Evolutionary conservation across 1,139 yeast genomes (phyloP).

Genomic region (Kurtzmaniella quercitrusa): DNA sequence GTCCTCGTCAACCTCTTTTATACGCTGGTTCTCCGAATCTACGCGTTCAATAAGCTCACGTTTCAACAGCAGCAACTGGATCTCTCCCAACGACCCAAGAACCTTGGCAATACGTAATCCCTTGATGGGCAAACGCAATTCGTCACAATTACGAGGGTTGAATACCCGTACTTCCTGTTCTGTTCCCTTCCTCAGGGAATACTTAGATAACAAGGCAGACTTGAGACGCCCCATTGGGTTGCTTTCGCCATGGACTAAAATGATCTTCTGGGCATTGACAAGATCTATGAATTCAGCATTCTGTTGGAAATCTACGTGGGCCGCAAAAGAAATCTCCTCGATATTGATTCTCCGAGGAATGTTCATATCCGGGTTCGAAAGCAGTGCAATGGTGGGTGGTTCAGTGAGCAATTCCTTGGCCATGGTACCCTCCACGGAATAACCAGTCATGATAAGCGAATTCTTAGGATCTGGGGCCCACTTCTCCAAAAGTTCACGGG

Average conservation of each 20-base stretch:
- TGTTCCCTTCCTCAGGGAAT: conserved; percentile 75
- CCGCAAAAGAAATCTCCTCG: conserved; percentile 98
- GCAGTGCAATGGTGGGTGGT: conserved; percentile 83
- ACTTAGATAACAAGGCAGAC: conserved; percentile 86
- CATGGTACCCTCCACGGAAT: conserved; percentile 97
- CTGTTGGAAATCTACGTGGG: conserved; percentile 95
- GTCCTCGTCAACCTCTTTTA: conserved; percentile 6
- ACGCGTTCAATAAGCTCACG: conserved; percentile 23
- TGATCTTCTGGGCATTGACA: conserved; percentile 77
- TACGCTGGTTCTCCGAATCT: conserved; percentile 11
- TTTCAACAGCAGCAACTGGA: conserved; percentile 32
- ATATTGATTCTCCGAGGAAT: conserved; percentile 84
- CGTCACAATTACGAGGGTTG: conserved; percentile 90
- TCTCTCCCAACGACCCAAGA: conserved; percentile 69
- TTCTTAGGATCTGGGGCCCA: conserved; percentile 98
- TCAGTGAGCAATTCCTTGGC: conserved; percentile 86
- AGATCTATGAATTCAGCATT: conserved; percentile 86
- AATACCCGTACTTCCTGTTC: conserved; percentile 88
- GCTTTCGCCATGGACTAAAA: conserved; percentile 96
- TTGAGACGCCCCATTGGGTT: conserved; percentile 97
- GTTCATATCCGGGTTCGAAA: conserved; percentile 69
- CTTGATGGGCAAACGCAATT: conserved; percentile 68
- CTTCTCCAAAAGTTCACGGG: conserved; percentile 82
- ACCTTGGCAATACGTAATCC: conserved; percentile 87
- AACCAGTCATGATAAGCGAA: conserved; percentile 86